Percentiles rank a stretch among this genome's conserved stretches.
These are phyloP conservation scores for Violaceomyces palustris DNA, from an alignment of 1,284 basidiomycete genomes.

Conservation along the genomic window DNA sequence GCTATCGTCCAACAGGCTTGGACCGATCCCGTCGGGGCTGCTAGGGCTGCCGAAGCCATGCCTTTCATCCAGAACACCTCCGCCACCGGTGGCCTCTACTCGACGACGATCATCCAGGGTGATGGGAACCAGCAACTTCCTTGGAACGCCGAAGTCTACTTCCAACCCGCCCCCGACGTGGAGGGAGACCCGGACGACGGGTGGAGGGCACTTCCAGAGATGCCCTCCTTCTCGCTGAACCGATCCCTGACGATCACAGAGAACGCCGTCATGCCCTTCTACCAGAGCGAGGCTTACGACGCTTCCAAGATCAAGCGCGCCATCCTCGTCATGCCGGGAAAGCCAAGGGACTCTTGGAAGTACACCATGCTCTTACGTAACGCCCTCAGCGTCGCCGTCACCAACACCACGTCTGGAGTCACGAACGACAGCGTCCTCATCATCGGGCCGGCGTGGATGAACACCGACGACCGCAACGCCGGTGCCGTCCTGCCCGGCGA, in stretches of 20 bases:
- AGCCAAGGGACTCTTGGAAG: constrained; percentile 47
- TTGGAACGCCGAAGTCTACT: constrained; percentile 30
- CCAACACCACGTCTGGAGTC: neutral
- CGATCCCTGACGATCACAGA: constrained; percentile 15
- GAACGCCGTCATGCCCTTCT: constrained; percentile 35
- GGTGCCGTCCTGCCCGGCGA: constrained; percentile 28
- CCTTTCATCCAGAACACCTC: constrained; percentile 21
- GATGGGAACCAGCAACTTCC: constrained; percentile 26
- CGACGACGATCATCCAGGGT: constrained; percentile 15
- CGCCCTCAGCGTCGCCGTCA: constrained; percentile 18
- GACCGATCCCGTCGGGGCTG: constrained; percentile 39
- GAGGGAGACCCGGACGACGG: constrained; percentile 55
- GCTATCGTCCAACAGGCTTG: constrained; percentile 21
- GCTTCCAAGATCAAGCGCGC: constrained; percentile 34
- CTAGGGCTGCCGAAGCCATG: constrained; percentile 26
- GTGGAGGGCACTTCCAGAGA: constrained; percentile 28
- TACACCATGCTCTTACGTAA: constrained; percentile 41
- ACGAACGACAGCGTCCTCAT: constrained; percentile 29
- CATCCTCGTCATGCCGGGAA: constrained; percentile 45
- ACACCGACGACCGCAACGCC: constrained; percentile 18
- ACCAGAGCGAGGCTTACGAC: constrained; percentile 28
- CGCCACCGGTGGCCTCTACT: constrained; percentile 8
- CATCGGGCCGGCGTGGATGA: constrained; percentile 40
- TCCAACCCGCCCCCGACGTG: constrained; percentile 21
- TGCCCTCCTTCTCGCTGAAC: constrained; percentile 39